Evolutionary conservation across 345 rosid genomes (phyloP), one percentile per base, ranked within the genome.

Genomic region (Acer yangbiense): DNA sequence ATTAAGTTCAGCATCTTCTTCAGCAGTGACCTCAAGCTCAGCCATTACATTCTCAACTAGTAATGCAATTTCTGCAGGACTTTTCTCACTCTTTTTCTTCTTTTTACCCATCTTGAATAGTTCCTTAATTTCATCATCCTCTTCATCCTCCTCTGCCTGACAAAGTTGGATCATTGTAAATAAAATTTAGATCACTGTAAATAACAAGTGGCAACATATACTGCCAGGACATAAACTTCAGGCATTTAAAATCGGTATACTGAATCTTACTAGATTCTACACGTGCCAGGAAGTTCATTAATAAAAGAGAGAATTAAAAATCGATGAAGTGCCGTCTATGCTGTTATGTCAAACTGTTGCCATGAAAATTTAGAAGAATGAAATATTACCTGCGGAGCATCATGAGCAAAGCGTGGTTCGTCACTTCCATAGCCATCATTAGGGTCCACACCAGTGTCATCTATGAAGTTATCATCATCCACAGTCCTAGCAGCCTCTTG

Each of bases 41-140:
- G 99, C 99, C 96, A 93, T 93, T 48, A 95, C 93, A 73, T 88
- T 91, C 89, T 95, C 99, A 23, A 95, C 98, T 60, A 91, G 80
- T 68, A 92, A 75, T 0, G 98, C 98, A 60, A 92, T 88, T 82
- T 95, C 98, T 23, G 98, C 99, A 74, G 98, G 93, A 77, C 93
- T 93, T 83, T 86, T 95, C 84, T 93, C 98, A 65, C 72, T 79
- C 86, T 93, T 95, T 83, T 93, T 93, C 91, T 78, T 93, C 69
- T 83, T 93, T 85, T 90, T 95, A 50, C 97, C 97, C 96, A 92
- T 83, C 81, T 87, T 95, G 84, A 95, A 93, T 63, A 95, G 90
- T 7, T 90, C 83, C 76, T 92, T 92, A 35, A 95, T 91, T 81
- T 95, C 98, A 0, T 84, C 97, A 82, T 95, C 98, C 46, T 93